Evolutionary conservation across 352 stramenopile species (phyloP), one percentile per base, ranked within the genome.

Genomic region (Phytophthora megakarya): DNA sequence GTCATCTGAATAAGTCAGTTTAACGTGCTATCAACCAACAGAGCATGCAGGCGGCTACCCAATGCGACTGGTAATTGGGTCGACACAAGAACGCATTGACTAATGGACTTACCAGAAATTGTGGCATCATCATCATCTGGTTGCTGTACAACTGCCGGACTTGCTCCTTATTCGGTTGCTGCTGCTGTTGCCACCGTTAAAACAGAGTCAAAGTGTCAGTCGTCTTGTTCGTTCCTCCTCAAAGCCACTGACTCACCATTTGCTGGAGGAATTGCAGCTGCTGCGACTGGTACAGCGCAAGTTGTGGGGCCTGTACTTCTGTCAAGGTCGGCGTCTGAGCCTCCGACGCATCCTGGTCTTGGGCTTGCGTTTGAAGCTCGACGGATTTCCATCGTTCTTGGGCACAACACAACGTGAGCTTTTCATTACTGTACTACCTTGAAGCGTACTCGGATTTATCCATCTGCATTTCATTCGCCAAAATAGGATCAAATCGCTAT

Each of bases 91-190:
- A n/a, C n/a, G n/a, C n/a, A n/a, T n/a, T 38, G n/a, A 61, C n/a
- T 28, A 35, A 28, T 49, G 19, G 16, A 57, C 71, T 32, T 75
- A 93, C 84, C 85, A 93, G 86, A 59, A 91, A 89, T 51, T 81
- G 84, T 37, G 84, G 84, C 60, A 92, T 86, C 75, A 93, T 91
- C 77, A 90, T 88, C 55, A 92, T 86, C 47, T 84, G 76, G 64
- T 63, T 80, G 53, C 73, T 83, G 71, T 91, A 93, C 47, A 93
- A 76, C 30, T 83, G 75, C 25, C 80, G 81, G 15, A 91, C 70
- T 62, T 90, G 82, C 63, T 93, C 84, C 19, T 84, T 90, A 72
- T 88, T 90, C 7, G 82, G 82, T 59, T 93, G 67, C 67, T 88
- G 76, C 61, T 86, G 58, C 50, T 57, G 15, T 61, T 26, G 21